phyloP scores from a whole-genome alignment of 192 early-diverging fungal species.

The Spizellomyces sp. region DNA sequence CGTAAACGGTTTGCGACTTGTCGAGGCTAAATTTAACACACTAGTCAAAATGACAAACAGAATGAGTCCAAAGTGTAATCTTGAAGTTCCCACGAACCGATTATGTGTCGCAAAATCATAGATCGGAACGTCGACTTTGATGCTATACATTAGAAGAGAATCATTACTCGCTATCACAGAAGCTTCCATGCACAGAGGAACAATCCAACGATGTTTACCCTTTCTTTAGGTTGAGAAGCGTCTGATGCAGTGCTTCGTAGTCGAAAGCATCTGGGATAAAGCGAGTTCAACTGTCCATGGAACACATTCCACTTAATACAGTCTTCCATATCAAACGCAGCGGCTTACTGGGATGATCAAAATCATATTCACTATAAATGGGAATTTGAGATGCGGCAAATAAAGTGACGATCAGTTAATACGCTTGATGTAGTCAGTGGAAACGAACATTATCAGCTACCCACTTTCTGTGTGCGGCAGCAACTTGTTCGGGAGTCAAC shows the following conservation, averaged over 20 bases:
- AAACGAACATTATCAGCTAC: not conserved
- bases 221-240: conserved; percentile 71
- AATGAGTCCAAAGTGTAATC: not conserved
- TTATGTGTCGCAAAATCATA: conserved; percentile 92
- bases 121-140: conserved; percentile 77
- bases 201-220: conserved; percentile 9
- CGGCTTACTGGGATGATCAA: conserved; percentile 78
- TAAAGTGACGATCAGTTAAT: not conserved
- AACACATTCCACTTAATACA: too few species aligned
- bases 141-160: conserved; percentile 39
- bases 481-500: conserved; percentile 75
- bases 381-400: not conserved
- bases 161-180: too few species aligned
- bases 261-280: conserved; percentile 70
- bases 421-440: not conserved
- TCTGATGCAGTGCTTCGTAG: conserved; percentile 71
- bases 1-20: conserved; percentile 76
- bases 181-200: too few species aligned
- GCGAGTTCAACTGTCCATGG: not conserved
- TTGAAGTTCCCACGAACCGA: conserved; percentile 42
- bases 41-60: not conserved
- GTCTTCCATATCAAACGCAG: not conserved
- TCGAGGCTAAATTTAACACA: conserved; percentile 36
- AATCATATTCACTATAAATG: conserved; percentile 79
- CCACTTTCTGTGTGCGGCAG: conserved; percentile 54